Evolutionary conservation across 495 filamentous ascomycete genomes (phyloP), one percentile per base, ranked within the genome.

Genomic region (Podospora pseudopauciseta): DNA sequence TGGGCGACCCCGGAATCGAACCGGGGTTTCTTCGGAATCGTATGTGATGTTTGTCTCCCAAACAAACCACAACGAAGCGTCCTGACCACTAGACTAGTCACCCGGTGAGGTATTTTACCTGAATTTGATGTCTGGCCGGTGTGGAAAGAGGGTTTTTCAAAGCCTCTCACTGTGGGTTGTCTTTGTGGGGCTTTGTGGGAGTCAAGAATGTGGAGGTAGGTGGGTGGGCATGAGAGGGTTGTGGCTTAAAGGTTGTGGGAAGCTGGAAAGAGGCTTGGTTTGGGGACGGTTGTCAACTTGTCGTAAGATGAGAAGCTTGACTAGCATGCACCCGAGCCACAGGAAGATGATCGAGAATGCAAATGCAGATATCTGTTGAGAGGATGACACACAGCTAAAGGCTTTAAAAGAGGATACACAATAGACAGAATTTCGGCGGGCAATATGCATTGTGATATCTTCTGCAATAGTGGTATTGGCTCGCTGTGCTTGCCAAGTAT

Each of bases 1-100:
- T 71, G 70, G 66, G 70, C 66, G 66, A 68, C 65, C 70, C 66
- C 63, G 66, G 70, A 71, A 71, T 71, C 70, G 70, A 71, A 71
- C 70, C 66, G 63, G 66, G 70, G 70, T 71, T 71, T 71, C 66
- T 71, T 71, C 70, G 70, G 69, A 58, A 20, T 26, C n/a, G 13
- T 28, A 28, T 20, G 19, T 18, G n/a, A 58, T 58, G 55, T 11
- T 19, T 30, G 2, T 7, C 6, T 5, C 13, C 20, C 23, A 32
- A n/a, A 28, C 2, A 20, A 61, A 28, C 59, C 59, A 61, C 59
- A 61, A 61, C 59, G 59, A 61, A 61, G 59, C 59, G 59, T 61
- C 59, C 59, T 61, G 59, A 61, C 59, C 59, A 61, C 59, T 61
- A 61, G 59, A 61, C 59, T 61, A 61, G 59, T 61, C 59, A 61